Percentiles rank a stretch among this genome's conserved stretches.
phyloP scores from a whole-genome alignment of 352 stramenopile species.

The Phytopythium vexans region DNA sequence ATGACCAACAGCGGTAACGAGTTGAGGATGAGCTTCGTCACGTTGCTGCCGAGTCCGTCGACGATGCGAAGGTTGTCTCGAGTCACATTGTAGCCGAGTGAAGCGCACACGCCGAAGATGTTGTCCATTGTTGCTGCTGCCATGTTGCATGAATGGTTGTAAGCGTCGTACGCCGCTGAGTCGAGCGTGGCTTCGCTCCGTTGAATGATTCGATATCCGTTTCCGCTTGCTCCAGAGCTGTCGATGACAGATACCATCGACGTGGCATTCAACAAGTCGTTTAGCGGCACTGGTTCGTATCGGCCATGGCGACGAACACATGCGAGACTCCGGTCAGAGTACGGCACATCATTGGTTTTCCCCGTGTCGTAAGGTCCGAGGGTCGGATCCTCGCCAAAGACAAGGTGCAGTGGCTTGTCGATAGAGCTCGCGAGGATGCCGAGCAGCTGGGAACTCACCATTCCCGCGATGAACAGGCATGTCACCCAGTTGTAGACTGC shows the following conservation, averaged over 20 bases:
- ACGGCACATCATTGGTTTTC: slow-evolving; percentile 43
- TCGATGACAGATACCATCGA: slow-evolving; percentile 1
- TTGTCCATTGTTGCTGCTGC: slow-evolving; percentile 14
- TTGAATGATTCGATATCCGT: slow-evolving; percentile 17
- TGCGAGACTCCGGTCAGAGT: slow-evolving; percentile 38
- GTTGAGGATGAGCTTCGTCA: slow-evolving; percentile 21
- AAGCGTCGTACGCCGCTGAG: slow-evolving; percentile 11
- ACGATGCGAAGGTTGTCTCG: slow-evolving; percentile 16
- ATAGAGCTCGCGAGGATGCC: slow-evolving; percentile 24
- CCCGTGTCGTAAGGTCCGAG: slow-evolving; percentile 12
- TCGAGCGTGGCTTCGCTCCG: slow-evolving; percentile 11
- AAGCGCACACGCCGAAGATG: slow-evolving; percentile 17
- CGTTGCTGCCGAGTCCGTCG: slow-evolving; percentile 12
- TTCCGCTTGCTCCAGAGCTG: background rate
- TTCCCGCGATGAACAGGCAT: slow-evolving; percentile 22
- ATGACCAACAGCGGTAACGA: slow-evolving; percentile 36
- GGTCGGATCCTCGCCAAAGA: slow-evolving; percentile 16
- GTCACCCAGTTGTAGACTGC: slow-evolving; percentile 1
- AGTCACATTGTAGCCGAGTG: slow-evolving; percentile 7
- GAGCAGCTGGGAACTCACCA: slow-evolving; percentile 28
- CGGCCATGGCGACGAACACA: slow-evolving; percentile 25
- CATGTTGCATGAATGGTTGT: slow-evolving; percentile 18
- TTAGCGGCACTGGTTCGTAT: slow-evolving; percentile 33
- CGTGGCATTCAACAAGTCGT: slow-evolving; percentile 19
- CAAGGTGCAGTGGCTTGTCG: background rate